Evolutionary conservation across 768 basidiomycete genomes (phyloP).

Genomic region (Termitomyces sp.): DNA sequence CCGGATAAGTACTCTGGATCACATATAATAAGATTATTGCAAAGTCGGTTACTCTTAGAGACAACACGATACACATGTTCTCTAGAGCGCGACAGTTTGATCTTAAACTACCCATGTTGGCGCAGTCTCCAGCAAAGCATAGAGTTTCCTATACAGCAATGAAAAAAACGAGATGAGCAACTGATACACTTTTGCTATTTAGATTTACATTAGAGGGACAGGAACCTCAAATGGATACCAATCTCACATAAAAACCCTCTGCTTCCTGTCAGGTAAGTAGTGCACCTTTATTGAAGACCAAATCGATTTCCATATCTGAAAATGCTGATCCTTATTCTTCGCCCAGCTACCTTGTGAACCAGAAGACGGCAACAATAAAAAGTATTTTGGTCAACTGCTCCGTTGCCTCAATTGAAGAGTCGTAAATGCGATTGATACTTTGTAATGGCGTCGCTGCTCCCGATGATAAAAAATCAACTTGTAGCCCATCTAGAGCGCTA

Average conservation of each 20-base stretch:
- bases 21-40: no score
- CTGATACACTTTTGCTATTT: conserved; percentile 88
- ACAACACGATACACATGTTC: no score
- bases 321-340: conserved; percentile 31
- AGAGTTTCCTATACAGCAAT: conserved; percentile 89
- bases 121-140: no score
- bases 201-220: conserved; percentile 1
- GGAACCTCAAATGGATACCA: neutral
- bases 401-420: conserved; percentile 88
- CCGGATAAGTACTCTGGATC: no score
- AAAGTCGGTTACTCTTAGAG: no score
- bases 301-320: conserved; percentile 82
- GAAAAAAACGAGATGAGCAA: conserved; percentile 87
- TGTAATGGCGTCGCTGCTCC: conserved; percentile 56
- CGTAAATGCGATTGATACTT: conserved; percentile 85
- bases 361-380: conserved; percentile 75
- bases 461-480: neutral
- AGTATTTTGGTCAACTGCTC: conserved; percentile 80
- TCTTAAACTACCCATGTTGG: no score
- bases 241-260: conserved; percentile 90
- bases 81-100: no score
- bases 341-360: conserved; percentile 21
- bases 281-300: conserved; percentile 74
- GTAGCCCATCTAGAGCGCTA: neutral
- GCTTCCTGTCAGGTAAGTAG: no score